phyloP scores from a whole-genome alignment of 768 basidiomycete genomes.

The Chalciporus sphaerocephalus region DNA sequence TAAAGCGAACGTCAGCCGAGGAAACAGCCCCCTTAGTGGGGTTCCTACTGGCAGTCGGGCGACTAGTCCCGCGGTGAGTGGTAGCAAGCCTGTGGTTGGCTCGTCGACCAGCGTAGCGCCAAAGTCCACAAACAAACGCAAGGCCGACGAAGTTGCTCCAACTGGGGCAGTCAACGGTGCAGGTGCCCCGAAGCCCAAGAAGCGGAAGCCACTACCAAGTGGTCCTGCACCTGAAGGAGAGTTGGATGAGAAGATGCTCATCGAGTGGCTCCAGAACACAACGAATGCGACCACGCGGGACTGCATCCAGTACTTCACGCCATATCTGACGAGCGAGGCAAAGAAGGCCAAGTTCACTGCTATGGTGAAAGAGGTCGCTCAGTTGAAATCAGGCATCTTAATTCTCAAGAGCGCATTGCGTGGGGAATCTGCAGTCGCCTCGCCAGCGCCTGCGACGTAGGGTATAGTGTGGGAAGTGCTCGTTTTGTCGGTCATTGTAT shows the following conservation, averaged over 20 bases:
- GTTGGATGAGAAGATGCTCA: slow-evolving; percentile 59
- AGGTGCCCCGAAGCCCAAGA: slow-evolving; percentile 47
- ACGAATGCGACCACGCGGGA: slow-evolving; percentile 71
- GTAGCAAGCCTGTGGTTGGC: slow-evolving; percentile 19
- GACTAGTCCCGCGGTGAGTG: slow-evolving; percentile 29
- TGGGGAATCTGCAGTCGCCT: slow-evolving; percentile 26
- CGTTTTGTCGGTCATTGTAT: slow-evolving; percentile 19
- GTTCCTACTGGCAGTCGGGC: slow-evolving; percentile 42
- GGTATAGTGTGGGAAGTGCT: slow-evolving; percentile 11
- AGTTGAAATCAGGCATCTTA: slow-evolving; percentile 62
- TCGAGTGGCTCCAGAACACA: slow-evolving; percentile 71
- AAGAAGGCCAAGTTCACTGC: slow-evolving; percentile 75
- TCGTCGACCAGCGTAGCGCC: slow-evolving; percentile 34
- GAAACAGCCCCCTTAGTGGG: slow-evolving; percentile 50
- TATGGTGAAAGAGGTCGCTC: slow-evolving; percentile 75
- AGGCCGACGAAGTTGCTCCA: slow-evolving; percentile 41
- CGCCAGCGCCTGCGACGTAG: slow-evolving; percentile 25
- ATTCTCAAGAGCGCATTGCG: slow-evolving; percentile 46
- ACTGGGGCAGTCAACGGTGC: slow-evolving; percentile 15
- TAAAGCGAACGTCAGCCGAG: slow-evolving; percentile 47
- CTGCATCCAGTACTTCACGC: slow-evolving; percentile 76
- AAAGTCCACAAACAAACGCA: slow-evolving; percentile 54
- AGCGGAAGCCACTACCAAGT: slow-evolving; percentile 42
- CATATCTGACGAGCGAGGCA: slow-evolving; percentile 62
- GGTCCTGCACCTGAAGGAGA: slow-evolving; percentile 48